Evolutionary conservation across 2,329 filamentous ascomycete species (phyloP), one percentile per base, ranked within the genome.

Genomic region (Dichotomopilus funicola): DNA sequence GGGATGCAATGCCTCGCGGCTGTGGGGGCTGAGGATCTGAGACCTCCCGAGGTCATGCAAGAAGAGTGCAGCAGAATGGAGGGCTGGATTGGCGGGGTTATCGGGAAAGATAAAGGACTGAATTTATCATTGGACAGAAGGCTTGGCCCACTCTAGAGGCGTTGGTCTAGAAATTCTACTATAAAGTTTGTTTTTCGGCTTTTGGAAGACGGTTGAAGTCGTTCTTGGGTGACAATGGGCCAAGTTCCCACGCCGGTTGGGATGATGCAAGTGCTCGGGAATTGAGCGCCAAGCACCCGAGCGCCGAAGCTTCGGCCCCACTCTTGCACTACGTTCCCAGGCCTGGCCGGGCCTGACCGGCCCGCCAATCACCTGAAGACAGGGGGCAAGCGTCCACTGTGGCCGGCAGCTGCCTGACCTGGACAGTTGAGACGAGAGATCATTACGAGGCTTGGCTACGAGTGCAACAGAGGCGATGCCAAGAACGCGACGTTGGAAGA

Each of bases 1-100:
- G 55, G 33, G 47, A 42, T 45, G 50, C 50, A 44, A 45, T 43
- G 43, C 44, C 42, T 47, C 27, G 47, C n/a, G 41, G 43, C 27
- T 37, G 36, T 34, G 40, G 4, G 31, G 11, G 19, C 19, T 27
- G 19, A 27, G 19, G 19, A 27, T 27, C 19, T 27, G 19, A 27
- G 19, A 27, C 19, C 19, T 27, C 19, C 19, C 19, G 19, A 7
- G 27, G 37, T 10, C n/a, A 3, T 11, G 10, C 11, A 42, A 7
- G 40, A 13, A 42, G 40, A 13, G 40, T 6, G 13, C 11, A 42
- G 40, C 12, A 42, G 40, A 38, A 38, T 9, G 37, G 12, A 38
- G 8, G 37, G 40, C 40, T 11, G 40, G 40, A 42, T 11, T 2
- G 40, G 11, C 2, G 5, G 27, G 19, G 19, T 27, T 27, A 27